Base-by-base conservation (phyloP, 352 stramenopile genomes). In the Globisporangium solare region DNA sequence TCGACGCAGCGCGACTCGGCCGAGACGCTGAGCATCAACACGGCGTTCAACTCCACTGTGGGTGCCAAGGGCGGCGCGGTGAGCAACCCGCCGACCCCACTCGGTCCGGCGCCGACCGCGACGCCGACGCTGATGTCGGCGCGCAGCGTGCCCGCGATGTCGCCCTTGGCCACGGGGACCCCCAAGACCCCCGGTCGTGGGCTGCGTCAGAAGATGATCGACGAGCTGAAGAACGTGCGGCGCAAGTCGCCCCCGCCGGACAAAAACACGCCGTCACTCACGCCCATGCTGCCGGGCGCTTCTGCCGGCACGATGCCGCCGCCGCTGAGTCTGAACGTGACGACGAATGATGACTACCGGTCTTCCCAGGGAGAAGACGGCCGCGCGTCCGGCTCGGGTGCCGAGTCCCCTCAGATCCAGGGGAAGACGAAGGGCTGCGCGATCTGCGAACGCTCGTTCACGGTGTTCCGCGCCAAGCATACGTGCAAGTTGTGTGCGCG, bases 401-500 rank as follows among this genome's bases (percentile, higher is more conserved):
- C 57, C 18, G 52, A 24, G 1, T 48, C 57, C 10, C 47, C 41
- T 13, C 31, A 20, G 5, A 27, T 20, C 17, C 53, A 51, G 10
- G 12, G 46, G 39, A 55, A 67, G 50, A 37, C 43, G 20, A 71
- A 71, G n/a, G 67, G 66, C 27, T 91, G 81, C 51, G 71, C 64
- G 14, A 73, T 86, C 41, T 91, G 81, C 54, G 76, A 89, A 51
- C 76, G 78, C 2, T 86, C 81, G 22, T 91, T 91, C 55, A 79
- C 75, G 2, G 79, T 93, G 41, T 90, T 93, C 52, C 79, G 79
- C 39, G 68, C 81, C 49, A 91, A 91, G 63, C 83, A 93, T 58
- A 89, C 81, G 58, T 93, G 83, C 59, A 86, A 88, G 61, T 57
- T 87, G 5, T 93, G 83, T 55, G 52, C 63, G 37, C 67, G 74